phyloP scores from a whole-genome alignment of 495 filamentous ascomycete genomes.

The Penicillium ochrochloron region DNA sequence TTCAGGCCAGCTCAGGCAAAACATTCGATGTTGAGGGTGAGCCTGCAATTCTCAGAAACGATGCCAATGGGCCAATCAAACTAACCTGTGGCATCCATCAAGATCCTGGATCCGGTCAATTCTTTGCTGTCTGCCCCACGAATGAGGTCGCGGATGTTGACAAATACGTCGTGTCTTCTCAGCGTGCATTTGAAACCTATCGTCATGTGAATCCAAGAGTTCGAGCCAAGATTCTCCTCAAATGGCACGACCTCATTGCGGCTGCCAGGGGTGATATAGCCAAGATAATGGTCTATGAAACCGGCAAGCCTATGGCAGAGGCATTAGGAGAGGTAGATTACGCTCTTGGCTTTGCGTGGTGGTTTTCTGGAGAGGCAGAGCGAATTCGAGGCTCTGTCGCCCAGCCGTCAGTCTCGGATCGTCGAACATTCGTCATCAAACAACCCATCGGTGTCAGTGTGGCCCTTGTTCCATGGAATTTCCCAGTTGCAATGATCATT shows the following conservation, averaged over 20 bases:
- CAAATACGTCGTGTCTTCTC: background rate
- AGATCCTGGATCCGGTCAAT: background rate
- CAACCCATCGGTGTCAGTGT: background rate
- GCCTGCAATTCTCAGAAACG: background rate
- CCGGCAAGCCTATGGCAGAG: background rate
- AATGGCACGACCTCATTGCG: background rate
- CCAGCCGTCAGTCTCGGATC: slow-evolving; percentile 24
- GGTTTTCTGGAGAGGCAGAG: slow-evolving; percentile 57
- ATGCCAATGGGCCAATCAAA: background rate
- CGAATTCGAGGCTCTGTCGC: slow-evolving; percentile 47
- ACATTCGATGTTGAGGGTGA: background rate
- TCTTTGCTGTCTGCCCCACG: background rate
- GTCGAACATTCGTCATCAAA: background rate
- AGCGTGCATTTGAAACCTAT: background rate
- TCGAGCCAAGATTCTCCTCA: background rate
- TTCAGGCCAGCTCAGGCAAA: background rate
- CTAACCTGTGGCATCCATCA: background rate
- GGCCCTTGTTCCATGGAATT: background rate
- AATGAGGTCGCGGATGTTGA: background rate
- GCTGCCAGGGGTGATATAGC: background rate
- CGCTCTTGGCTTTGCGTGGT: slow-evolving; percentile 52
- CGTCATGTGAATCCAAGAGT: background rate
- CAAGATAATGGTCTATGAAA: background rate
- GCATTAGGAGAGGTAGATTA: slow-evolving; percentile 47
- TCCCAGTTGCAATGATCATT: background rate